Base-by-base conservation (phyloP, 2,329 filamentous ascomycete species). In the Nemania sp. region DNA sequence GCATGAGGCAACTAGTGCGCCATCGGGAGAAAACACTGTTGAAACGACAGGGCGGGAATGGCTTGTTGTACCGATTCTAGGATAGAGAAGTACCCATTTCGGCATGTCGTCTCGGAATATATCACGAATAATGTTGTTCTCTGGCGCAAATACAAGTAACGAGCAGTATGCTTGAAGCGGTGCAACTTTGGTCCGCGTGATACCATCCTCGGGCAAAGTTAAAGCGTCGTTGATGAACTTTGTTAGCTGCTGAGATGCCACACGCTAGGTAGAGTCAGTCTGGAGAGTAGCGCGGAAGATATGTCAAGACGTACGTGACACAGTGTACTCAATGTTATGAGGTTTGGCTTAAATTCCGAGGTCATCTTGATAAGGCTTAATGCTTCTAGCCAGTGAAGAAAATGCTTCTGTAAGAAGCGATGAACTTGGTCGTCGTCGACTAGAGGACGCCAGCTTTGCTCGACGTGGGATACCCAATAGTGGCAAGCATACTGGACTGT, bases 111-210 rank as follows among this genome's bases (percentile, higher is more conserved):
- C 39, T 17, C 52, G 5, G 36, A 62, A 66, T 11, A 14, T 41
- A 15, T 34, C 52, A 28, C 69, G 62, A 22, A 72, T 34, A 26
- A 64, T 56, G 47, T 66, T 70, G 3, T 51, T 44, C 8, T 52
- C 22, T 39, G 69, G 71, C 11, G 66, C 62, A 56, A 74, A 73
- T 43, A 61, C 56, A 31, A 62, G 66, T 22, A 49, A 68, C 42
- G 61, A 71, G 45, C 47, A 67, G 56, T 74, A 74, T 48, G 61
- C 34, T 51, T 74, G 70, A n/a, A 66, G 59, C 24, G 69, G 64
- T 3, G 67, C 51, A 8, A 54, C 30, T 46, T 69, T 50, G 43
- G 72, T 67, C 26, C 26, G 6, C 31, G 64, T 44, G 34, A 31
- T 51, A 43, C 39, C 61, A 53, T 52, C 67, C 36, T 60, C 46